Evolutionary conservation across 331 rosid genomes (phyloP).

Genomic region (Stylosanthes scabra): DNA sequence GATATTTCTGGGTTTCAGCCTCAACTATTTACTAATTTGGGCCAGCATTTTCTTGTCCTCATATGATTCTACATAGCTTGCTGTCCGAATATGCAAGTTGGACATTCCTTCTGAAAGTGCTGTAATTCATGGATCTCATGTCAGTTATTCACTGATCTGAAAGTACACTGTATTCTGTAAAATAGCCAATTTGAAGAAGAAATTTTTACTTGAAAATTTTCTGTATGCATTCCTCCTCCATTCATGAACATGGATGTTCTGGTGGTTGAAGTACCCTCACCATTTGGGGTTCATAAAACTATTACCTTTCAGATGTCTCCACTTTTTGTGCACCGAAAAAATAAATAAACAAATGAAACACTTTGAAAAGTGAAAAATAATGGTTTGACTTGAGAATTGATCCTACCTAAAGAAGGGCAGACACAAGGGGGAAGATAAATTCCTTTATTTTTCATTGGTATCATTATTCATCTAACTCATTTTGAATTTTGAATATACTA

Average conservation of each 20-base stretch:
- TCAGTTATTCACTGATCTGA: not conserved
- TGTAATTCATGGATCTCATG: not conserved
- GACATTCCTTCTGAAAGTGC: slow-evolving; percentile 15
- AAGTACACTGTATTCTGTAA: too few relatives aligned
- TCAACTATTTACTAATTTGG: slow-evolving; percentile 12
- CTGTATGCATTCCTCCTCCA: slow-evolving; percentile 1
- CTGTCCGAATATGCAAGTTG: slow-evolving; percentile 33
- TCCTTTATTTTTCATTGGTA: not conserved
- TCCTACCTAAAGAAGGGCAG: not conserved
- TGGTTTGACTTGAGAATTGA: not conserved
- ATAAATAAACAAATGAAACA: not conserved
- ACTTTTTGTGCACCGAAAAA: not conserved
- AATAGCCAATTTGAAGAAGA: too few relatives aligned
- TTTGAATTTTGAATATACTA: slow-evolving; percentile 1
- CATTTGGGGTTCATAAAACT: not conserved
- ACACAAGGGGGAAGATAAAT: not conserved
- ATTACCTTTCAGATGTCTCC: not conserved
- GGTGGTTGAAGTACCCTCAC: not conserved
- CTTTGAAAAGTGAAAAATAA: not conserved
- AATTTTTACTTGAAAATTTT: not conserved
- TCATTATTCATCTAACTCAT: not conserved
- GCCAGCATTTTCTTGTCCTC: not conserved
- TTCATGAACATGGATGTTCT: not conserved
- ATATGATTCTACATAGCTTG: slow-evolving; percentile 17
- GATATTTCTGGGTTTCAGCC: slow-evolving; percentile 38